phyloP scores from a whole-genome alignment of 345 rosid species.

The Brassica carinata region DNA sequence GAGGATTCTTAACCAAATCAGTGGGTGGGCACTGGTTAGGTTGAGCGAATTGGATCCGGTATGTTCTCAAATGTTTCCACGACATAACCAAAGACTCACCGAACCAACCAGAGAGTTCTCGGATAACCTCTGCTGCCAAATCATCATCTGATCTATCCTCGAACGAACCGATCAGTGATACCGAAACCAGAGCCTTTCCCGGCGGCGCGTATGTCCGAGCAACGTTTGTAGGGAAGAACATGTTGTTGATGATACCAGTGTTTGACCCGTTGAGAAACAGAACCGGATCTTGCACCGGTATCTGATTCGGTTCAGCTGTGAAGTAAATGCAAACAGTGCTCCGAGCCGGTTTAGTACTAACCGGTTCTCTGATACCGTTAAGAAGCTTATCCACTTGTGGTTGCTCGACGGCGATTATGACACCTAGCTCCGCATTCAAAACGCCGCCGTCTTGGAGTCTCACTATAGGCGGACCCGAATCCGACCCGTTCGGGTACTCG shows the following conservation, averaged over 20 bases:
- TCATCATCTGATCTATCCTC: conserved; percentile 55
- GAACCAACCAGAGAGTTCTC: conserved; percentile 78
- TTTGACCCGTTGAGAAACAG: conserved; percentile 81
- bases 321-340: conserved; percentile 83
- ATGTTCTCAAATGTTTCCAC: conserved; percentile 80
- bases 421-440: conserved; percentile 60
- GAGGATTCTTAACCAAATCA: conserved; percentile 57
- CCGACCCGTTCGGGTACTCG: conserved; percentile 40
- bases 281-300: conserved; percentile 73
- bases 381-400: conserved; percentile 65
- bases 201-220: conserved; percentile 74
- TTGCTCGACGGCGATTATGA: conserved; percentile 83
- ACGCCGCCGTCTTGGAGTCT: conserved; percentile 56
- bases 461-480: conserved; percentile 43
- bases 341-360: conserved; percentile 47
- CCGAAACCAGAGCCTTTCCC: conserved; percentile 70
- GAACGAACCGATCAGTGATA: conserved; percentile 71
- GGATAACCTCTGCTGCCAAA: conserved; percentile 50
- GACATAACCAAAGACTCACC: conserved; percentile 52
- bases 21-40: conserved; percentile 88
- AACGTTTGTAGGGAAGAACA: conserved; percentile 86
- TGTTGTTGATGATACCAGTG: conserved; percentile 79
- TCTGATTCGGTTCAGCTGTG: conserved; percentile 49
- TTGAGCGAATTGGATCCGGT: conserved; percentile 70
- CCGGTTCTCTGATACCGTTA: conserved; percentile 45